A percentile compares a stretch with the other conserved stretches of the same genome.
Conservation (phyloP, 225 moss, liverwort and hornwort genomes). For the Ulota crispa region DNA sequence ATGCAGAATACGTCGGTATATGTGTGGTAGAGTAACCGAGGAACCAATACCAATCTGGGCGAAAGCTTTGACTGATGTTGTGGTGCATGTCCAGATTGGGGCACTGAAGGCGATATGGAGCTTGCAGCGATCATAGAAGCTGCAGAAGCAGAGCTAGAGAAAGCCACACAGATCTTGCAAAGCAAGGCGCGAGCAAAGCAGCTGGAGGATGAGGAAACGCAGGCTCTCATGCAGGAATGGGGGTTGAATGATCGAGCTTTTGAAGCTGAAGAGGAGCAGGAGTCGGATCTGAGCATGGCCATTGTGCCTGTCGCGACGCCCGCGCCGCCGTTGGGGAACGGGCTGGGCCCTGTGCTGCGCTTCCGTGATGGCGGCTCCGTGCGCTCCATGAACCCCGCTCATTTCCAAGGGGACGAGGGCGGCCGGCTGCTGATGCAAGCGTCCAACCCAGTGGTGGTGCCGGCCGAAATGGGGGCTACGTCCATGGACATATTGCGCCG, state of each 20-base stretch:
- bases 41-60: no score
- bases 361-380: slow-evolving; percentile 73
- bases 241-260: slow-evolving; percentile 60
- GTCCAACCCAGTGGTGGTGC: slow-evolving; percentile 69
- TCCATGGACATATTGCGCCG: slow-evolving; percentile 66
- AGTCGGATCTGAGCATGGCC: slow-evolving; percentile 34
- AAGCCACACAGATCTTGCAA: slow-evolving; percentile 59
- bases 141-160: slow-evolving; percentile 84
- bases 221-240: slow-evolving; percentile 85
- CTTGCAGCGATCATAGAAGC: slow-evolving; percentile 83
- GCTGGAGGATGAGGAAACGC: slow-evolving; percentile 78
- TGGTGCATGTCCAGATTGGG: slow-evolving; percentile 41
- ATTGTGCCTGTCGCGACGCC: slow-evolving; percentile 32
- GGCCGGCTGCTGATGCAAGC: slow-evolving; percentile 76
- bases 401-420: slow-evolving; percentile 32
- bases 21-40: no score
- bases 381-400: slow-evolving; percentile 62
- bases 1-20: no score
- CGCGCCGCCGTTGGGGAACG: slow-evolving; percentile 56
- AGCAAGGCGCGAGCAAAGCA: slow-evolving; percentile 75
- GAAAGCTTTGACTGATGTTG: not conserved
- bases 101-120: slow-evolving; percentile 61
- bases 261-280: slow-evolving; percentile 13
- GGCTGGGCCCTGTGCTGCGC: slow-evolving; percentile 45
- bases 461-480: slow-evolving; percentile 67